Conservation (phyloP, 371 early-diverging fungal genomes). For the Phascolomyces articulosus region DNA sequence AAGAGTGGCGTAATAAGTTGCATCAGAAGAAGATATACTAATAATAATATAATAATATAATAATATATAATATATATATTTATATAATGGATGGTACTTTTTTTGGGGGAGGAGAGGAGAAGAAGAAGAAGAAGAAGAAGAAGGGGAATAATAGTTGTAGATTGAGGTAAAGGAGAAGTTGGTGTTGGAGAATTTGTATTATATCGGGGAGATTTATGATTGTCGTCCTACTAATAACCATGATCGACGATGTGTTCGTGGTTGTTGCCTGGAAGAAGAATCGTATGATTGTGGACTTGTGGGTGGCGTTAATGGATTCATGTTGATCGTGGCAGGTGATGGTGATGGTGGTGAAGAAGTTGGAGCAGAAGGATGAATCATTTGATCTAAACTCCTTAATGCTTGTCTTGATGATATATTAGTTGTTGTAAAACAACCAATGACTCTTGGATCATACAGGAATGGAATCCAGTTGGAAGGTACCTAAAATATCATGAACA, state of each 20-base stretch:
- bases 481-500: slow-evolving; percentile 1
- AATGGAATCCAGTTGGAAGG: slow-evolving; percentile 6
- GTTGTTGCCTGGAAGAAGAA: not conserved
- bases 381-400: not conserved
- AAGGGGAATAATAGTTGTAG: too few species aligned
- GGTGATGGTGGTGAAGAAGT: not conserved
- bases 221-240: slow-evolving; percentile 4
- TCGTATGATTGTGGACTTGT: not conserved
- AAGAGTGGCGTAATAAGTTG: too few species aligned
- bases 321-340: too few species aligned
- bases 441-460: slow-evolving; percentile 5
- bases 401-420: slow-evolving; percentile 6
- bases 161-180: too few species aligned
- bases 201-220: not conserved
- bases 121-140: too few species aligned
- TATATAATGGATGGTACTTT: too few species aligned
- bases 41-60: too few species aligned
- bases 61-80: too few species aligned
- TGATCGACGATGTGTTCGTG: not conserved
- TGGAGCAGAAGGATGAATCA: not conserved
- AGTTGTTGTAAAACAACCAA: not conserved
- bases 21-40: too few species aligned
- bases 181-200: too few species aligned
- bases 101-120: too few species aligned
- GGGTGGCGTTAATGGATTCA: not conserved